Evolutionary conservation across 768 basidiomycete genomes (phyloP), one percentile per base, ranked within the genome.

Genomic region (Naganishia vishniacii): DNA sequence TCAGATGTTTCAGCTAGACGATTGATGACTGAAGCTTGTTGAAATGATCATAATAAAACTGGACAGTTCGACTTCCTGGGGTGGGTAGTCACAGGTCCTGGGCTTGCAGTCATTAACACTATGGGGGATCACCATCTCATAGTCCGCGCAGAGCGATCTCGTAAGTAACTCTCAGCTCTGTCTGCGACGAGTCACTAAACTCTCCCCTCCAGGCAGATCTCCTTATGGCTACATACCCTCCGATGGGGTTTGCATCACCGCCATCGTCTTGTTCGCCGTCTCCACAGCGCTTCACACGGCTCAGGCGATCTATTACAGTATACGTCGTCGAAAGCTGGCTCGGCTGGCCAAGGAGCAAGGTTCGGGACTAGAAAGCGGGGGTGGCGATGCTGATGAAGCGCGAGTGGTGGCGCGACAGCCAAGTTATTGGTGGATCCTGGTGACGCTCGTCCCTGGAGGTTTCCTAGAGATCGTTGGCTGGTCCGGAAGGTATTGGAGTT

Each of bases 361-460:
- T 65, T 53, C 65, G 64, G 26, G 49, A n/a, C n/a, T n/a, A n/a
- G n/a, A n/a, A n/a, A n/a, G n/a, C n/a, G n/a, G n/a, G n/a, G n/a
- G n/a, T n/a, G n/a, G n/a, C n/a, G n/a, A n/a, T 48, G 48, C 46
- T 16, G 51, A 49, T 1, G 68, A 68, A 46, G 59, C 59, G 15
- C 23, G 61, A 31, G 69, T 69, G 64, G 69, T 69, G 64, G 71
- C 73, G 1, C 63, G 20, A 26, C 62, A 72, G 46, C 67, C 66
- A 25, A 69, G 70, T 41, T 72, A 72, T 64, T 78, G 75, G 75
- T 71, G 75, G 69, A 65, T 77, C 47, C 69, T 62, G 59, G 74
- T 74, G 0, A 74, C 75, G 12, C 63, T 73, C 4, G 65, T 76
- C 11, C 68, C 72, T 1, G 74, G 77, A 12, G 72, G 71, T 4